phyloP scores from a whole-genome alignment of 2,329 filamentous ascomycete species.

The Ophiostoma fasciatum region DNA sequence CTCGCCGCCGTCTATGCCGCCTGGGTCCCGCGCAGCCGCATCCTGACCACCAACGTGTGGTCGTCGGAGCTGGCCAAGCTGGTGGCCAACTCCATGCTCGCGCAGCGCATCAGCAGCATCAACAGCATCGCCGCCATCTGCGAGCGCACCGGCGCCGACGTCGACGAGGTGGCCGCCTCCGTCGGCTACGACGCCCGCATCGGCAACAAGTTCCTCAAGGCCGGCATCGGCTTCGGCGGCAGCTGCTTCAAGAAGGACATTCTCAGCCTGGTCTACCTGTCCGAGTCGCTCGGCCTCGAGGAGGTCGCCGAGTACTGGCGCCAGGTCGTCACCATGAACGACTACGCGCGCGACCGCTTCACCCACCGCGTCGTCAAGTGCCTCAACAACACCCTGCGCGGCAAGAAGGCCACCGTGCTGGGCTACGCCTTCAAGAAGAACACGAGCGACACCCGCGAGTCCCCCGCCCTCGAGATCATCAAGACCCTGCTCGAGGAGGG shows the following conservation, averaged over 20 bases:
- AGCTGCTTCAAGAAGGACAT: constrained; percentile 76
- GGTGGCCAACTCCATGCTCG: constrained; percentile 66
- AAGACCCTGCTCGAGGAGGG: constrained; percentile 49
- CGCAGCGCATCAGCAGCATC: constrained; percentile 67
- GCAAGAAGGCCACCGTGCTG: constrained; percentile 58
- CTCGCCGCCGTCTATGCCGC: constrained; percentile 52
- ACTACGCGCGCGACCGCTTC: constrained; percentile 58
- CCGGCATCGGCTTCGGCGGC: constrained; percentile 64
- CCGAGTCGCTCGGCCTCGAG: constrained; percentile 51
- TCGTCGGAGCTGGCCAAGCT: constrained; percentile 69
- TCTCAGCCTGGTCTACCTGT: constrained; percentile 57
- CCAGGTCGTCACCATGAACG: constrained; percentile 61
- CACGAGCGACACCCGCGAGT: constrained; percentile 60
- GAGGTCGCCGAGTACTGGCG: constrained; percentile 67
- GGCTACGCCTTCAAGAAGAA: constrained; percentile 73
- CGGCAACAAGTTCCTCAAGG: constrained; percentile 57
- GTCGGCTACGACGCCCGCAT: constrained; percentile 59
- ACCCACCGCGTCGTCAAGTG: constrained; percentile 48
- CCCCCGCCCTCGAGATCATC: constrained; percentile 53
- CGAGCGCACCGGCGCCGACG: constrained; percentile 58
- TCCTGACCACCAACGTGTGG: constrained; percentile 60
- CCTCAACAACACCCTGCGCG: constrained; percentile 50
- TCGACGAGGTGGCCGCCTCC: constrained; percentile 55
- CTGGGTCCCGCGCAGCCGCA: constrained; percentile 54
- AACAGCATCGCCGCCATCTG: constrained; percentile 72